These are phyloP conservation scores for Zygosaccharomyces gambellarensis DNA, from an alignment of 805 yeast genomes.

Conservation along the genomic window DNA sequence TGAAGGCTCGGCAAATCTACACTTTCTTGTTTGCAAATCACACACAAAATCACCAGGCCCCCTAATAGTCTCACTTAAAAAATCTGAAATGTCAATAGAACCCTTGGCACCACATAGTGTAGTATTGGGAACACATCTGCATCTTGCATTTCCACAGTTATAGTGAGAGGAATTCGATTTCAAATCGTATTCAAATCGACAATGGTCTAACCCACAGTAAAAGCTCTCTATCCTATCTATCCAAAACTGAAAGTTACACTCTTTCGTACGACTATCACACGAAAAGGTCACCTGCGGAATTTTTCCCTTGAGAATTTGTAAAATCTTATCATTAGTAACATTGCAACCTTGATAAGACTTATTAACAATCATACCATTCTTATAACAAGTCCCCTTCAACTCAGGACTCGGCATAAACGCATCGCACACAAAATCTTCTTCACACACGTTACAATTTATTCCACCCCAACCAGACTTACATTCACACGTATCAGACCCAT, in stretches of 20 bases:
- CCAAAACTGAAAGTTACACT: slow-evolving; percentile 94
- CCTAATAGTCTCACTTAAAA: slow-evolving; percentile 76
- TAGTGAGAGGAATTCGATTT: slow-evolving; percentile 64
- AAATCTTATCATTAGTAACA: slow-evolving; percentile 84
- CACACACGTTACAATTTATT: slow-evolving; percentile 87
- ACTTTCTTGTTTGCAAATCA: slow-evolving; percentile 53
- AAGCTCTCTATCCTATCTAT: slow-evolving; percentile 85
- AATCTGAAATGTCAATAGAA: slow-evolving; percentile 90
- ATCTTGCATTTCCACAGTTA: slow-evolving; percentile 69
- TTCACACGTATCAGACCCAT: slow-evolving; percentile 48
- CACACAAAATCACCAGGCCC: slow-evolving; percentile 95
- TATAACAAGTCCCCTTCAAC: slow-evolving; percentile 81
- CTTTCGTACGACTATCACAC: slow-evolving; percentile 61
- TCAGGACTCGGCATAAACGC: slow-evolving; percentile 78
- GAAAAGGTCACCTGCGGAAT: slow-evolving; percentile 89
- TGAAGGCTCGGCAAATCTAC: slow-evolving; percentile 88
- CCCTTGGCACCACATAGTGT: slow-evolving; percentile 94
- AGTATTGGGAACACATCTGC: slow-evolving; percentile 86
- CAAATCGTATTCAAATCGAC: slow-evolving; percentile 65
- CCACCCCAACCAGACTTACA: slow-evolving; percentile 92
- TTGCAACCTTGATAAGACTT: slow-evolving; percentile 87
- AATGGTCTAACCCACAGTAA: slow-evolving; percentile 75
- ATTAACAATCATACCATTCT: slow-evolving; percentile 76
- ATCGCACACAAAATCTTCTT: slow-evolving; percentile 69
- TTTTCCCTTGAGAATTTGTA: slow-evolving; percentile 71